Conservation (phyloP, 306 rosid species). For the Argentina anserina region DNA sequence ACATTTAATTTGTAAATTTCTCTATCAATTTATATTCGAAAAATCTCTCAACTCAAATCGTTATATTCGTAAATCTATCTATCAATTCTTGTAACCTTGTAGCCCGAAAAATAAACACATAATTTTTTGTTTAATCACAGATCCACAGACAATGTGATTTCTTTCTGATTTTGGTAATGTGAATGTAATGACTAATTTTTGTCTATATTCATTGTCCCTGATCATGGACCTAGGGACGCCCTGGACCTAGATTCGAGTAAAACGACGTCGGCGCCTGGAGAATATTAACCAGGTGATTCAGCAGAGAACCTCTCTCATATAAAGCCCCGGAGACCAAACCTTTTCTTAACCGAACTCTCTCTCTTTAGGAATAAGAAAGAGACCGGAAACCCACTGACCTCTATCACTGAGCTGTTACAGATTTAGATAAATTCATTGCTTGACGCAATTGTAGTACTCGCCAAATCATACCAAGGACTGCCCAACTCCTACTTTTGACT, state of each 20-base stretch:
- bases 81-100: rapidly evolving
- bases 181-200: neutral
- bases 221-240: neutral
- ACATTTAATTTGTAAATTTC: too few relatives aligned
- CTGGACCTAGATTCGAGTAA: too few relatives aligned
- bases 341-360: neutral
- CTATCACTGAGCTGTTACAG: neutral
- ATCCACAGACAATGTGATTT: neutral
- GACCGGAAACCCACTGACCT: conserved; percentile 9
- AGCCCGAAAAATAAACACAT: neutral
- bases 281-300: neutral
- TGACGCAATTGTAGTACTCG: neutral
- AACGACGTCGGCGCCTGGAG: conserved; percentile 8
- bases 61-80: neutral
- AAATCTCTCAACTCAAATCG: neutral
- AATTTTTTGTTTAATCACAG: neutral
- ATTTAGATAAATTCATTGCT: neutral
- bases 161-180: neutral
- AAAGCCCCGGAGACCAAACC: neutral
- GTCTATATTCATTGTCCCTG: neutral
- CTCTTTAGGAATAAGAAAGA: neutral
- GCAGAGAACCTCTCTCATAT: neutral
- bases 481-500: conserved; percentile 11
- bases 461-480: neutral
- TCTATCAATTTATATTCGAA: too few relatives aligned